Conservation (phyloP, 1,284 basidiomycete genomes). For the Moesziomyces sp. region DNA sequence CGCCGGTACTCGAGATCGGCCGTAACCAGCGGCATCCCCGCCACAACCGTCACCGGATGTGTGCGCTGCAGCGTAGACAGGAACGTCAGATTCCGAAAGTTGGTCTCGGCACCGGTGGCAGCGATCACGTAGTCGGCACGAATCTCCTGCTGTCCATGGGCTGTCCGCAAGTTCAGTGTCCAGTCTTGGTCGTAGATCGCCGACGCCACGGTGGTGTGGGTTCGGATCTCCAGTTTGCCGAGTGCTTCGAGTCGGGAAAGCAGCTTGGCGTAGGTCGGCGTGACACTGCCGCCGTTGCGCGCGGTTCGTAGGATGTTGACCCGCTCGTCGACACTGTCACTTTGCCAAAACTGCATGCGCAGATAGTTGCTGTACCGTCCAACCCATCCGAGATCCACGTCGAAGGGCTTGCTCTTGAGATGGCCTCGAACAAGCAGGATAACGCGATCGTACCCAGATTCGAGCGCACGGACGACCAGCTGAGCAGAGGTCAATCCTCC, state of each 20-base stretch:
- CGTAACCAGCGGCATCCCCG: conserved; percentile 65
- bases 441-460: conserved; percentile 61
- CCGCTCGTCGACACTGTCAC: conserved; percentile 49
- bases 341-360: conserved; percentile 67
- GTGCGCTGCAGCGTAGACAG: conserved; percentile 42
- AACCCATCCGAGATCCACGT: conserved; percentile 63
- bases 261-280: conserved; percentile 59
- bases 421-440: conserved; percentile 63
- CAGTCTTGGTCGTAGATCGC: conserved; percentile 39
- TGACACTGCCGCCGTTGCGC: conserved; percentile 66
- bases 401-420: conserved; percentile 67
- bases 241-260: conserved; percentile 48
- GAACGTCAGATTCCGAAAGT: conserved; percentile 55
- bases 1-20: conserved; percentile 63
- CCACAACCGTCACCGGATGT: conserved; percentile 54
- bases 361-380: conserved; percentile 60
- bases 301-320: conserved; percentile 54
- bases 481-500: conserved; percentile 69
- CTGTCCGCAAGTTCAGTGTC: conserved; percentile 27
- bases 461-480: conserved; percentile 62
- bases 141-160: background rate
- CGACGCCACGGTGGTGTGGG: conserved; percentile 46
- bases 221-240: conserved; percentile 54
- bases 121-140: conserved; percentile 56
- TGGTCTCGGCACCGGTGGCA: conserved; percentile 63